Evolutionary conservation across 345 rosid genomes (phyloP), one percentile per base, ranked within the genome.

Genomic region (Moringa oleifera): DNA sequence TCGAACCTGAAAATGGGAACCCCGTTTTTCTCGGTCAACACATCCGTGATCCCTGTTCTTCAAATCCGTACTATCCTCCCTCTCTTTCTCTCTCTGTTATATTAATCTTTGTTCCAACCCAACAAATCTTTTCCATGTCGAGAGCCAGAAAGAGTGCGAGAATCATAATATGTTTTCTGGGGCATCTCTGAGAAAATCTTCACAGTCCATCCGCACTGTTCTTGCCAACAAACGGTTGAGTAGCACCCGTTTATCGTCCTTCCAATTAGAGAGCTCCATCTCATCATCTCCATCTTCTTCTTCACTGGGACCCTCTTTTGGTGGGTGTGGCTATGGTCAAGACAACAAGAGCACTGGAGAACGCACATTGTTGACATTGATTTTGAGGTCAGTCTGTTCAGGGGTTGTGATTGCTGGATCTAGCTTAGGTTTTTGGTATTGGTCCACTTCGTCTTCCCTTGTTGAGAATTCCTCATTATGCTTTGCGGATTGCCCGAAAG

Each of bases 401-500:
- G 72, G 74, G 23, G 65, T 58, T 49, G 55, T 66, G 18, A 47
- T 79, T 46, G 65, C 53, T 49, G 83, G 81, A 41, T 75, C 79
- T 10, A 63, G 73, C 70, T 65, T 80, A 20, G 80, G 79, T 16
- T 55, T 74, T 49, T 63, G 69, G 47, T 73, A 55, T 61, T 75
- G 67, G 69, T 68, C 61, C 5, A 11, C 37, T 57, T 52, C 31
- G 13, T 33, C 59, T 51, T 50, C n/a, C 16, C 18, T 28, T 9
- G 67, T 45, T 8, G 47, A 18, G 18, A 55, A 52, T 31, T 58
- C 72, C 4, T 25, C 20, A 20, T 68, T 77, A 58, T 75, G 70
- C 33, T 79, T 75, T 0, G 73, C 81, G 0, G 86, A 79, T 36
- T 18, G 20, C 58, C 19, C 62, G 0, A 31, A 61, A 22, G 80